Evolutionary conservation across 768 basidiomycete species (phyloP).

Genomic region (Crassisporium funariophilum): DNA sequence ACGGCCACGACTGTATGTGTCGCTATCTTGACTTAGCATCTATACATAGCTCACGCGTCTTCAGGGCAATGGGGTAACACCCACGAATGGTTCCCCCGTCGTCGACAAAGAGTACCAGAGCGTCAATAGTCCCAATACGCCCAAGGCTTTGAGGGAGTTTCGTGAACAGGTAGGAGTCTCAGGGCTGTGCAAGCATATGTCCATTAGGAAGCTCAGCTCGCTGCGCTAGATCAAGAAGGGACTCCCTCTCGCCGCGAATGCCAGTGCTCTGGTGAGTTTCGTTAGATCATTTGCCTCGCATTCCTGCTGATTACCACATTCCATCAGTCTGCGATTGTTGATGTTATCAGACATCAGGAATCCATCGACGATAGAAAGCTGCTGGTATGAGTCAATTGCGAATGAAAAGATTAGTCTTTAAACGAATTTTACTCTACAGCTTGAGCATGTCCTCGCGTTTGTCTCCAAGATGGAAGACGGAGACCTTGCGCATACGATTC

Average conservation of each 20-base stretch:
- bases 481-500: constrained; percentile 33
- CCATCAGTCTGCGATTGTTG: constrained; percentile 58
- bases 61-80: no score
- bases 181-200: background rate
- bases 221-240: constrained; percentile 47
- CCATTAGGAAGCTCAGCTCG: background rate
- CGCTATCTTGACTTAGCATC: no score
- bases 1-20: constrained; percentile 1
- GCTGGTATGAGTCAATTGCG: constrained; percentile 46
- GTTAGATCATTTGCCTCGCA: background rate
- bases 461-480: constrained; percentile 61
- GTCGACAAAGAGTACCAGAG: constrained; percentile 24
- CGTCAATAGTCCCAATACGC: constrained; percentile 20
- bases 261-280: constrained; percentile 44
- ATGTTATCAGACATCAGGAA: constrained; percentile 58
- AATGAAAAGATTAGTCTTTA: background rate
- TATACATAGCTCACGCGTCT: no score
- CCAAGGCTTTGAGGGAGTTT: constrained; percentile 43
- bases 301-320: background rate
- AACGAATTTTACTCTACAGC: constrained; percentile 39
- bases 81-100: constrained; percentile 2
- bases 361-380: constrained; percentile 79
- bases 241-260: constrained; percentile 33
- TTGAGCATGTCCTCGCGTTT: constrained; percentile 69
- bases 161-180: constrained; percentile 39